Base-by-base conservation (phyloP, 495 filamentous ascomycete genomes). In the Penicillium tannophilum region DNA sequence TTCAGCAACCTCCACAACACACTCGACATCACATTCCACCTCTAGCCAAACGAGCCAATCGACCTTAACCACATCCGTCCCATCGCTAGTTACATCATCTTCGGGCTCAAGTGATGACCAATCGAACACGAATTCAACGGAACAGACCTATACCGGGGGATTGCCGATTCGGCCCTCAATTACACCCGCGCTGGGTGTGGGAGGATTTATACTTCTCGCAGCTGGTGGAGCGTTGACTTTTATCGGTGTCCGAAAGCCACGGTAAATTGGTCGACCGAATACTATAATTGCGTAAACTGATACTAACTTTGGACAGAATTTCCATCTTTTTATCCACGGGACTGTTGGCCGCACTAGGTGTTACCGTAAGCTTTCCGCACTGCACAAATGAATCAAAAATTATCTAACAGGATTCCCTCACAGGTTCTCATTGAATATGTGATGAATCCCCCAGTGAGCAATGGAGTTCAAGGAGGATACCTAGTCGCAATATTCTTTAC, bases 381-480 rank as follows among this genome's bases (percentile, higher is more conserved):
- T 8, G 3, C 7, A 11, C 11, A 39, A 16, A n/a, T 20, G 7
- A 24, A 17, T 6, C 12, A n/a, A 17, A 4, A 24, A 17, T 6
- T 9, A 56, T 31, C 58, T 70, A 44, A 74, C 19, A 5, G 19
- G 20, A 23, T 23, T 33, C n/a, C 31, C 35, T 28, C 17, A 10
- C 42, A 84, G 80, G 82, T 96, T 20, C 74, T 98, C 9, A 93
- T 98, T 59, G 72, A 94, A 45, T 98, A 97, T 66, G 89, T 97
- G 47, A 94, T 93, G 88, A 87, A 80, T 50, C 88, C 87, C 2
- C 92, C 93, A 0, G 84, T 96, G 47, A 81, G 75, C 59, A 75
- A 88, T 64, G 91, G 84, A 0, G 78, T 96, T 8, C 90, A 97
- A 72, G 93, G 93, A 42, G 93, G 87, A 28, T 97, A 94, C 67